A percentile compares a stretch with the other conserved stretches of the same genome.
Evolutionary conservation across 202 grass and related monocot species (phyloP).

Genomic region (Carex arenaria): DNA sequence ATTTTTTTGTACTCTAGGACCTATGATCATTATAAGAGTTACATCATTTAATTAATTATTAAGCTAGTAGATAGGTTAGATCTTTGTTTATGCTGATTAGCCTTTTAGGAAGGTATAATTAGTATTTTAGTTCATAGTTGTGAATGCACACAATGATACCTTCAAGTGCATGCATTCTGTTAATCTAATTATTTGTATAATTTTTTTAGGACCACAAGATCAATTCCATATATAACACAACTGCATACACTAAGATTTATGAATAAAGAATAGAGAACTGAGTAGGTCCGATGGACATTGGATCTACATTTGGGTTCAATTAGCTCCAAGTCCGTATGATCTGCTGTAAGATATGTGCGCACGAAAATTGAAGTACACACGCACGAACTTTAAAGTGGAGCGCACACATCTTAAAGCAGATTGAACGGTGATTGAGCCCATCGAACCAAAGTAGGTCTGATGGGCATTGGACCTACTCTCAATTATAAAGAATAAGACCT

Average conservation of each 20-base stretch:
- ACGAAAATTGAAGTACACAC: too few species aligned
- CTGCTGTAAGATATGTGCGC: too few species aligned
- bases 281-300: too few species aligned
- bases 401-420: too few species aligned
- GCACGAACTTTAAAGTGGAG: too few species aligned
- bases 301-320: too few species aligned
- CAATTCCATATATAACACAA: background rate
- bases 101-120: background rate
- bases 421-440: too few species aligned
- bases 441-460: too few species aligned
- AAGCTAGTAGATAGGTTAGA: background rate
- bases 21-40: background rate
- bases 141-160: background rate
- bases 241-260: background rate
- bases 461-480: too few species aligned
- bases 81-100: background rate
- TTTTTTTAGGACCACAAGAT: background rate
- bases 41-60: background rate
- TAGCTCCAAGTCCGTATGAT: too few species aligned
- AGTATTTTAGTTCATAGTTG: background rate
- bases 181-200: background rate
- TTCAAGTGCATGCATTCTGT: background rate
- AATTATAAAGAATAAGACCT: background rate
- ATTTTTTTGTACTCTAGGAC: conserved; percentile 1
- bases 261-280: too few species aligned